phyloP scores from a whole-genome alignment of 257 asterid species.

The Voacanga thouarsii region DNA sequence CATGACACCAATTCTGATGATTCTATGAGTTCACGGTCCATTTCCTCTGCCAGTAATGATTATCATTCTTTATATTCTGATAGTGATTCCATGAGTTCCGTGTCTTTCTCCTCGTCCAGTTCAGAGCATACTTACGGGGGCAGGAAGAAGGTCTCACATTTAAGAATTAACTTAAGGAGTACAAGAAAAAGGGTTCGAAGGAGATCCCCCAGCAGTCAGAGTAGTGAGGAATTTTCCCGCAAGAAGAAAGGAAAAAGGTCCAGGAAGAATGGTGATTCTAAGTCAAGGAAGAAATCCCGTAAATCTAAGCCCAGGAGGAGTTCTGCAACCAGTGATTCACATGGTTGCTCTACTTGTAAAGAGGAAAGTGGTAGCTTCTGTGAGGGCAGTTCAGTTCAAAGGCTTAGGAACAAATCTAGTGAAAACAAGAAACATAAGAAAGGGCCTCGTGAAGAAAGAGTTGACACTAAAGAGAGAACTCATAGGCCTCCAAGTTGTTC shows the following conservation, averaged over 20 bases:
- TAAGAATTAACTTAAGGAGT: constrained; percentile 26
- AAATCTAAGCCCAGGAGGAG: constrained; percentile 53
- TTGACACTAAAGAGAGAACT: constrained; percentile 23
- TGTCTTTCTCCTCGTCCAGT: constrained; percentile 42
- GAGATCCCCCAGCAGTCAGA: constrained; percentile 34
- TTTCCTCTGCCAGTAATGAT: constrained; percentile 31
- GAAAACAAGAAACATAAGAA: constrained; percentile 18
- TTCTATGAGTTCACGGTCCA: constrained; percentile 45
- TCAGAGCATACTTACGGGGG: constrained; percentile 32
- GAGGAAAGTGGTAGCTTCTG: constrained; percentile 34
- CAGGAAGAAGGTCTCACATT: constrained; percentile 36
- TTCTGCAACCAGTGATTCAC: constrained; percentile 54
- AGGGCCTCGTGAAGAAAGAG: constrained; percentile 17
- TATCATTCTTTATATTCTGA: constrained; percentile 51
- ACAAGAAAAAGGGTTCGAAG: constrained; percentile 33
- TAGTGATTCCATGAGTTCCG: constrained; percentile 43
- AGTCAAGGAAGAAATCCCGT: constrained; percentile 45
- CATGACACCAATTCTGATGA: constrained; percentile 26
- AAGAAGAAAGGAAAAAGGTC: constrained; percentile 54
- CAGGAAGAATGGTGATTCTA: constrained; percentile 33
- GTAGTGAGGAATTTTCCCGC: constrained; percentile 27
- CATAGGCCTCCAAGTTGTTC: constrained; percentile 42
- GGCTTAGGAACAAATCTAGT: constrained; percentile 28
- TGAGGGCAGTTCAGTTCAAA: constrained; percentile 29
- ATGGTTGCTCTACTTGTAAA: constrained; percentile 51